Evolutionary conservation across 2,329 filamentous ascomycete species (phyloP).

Genomic region (Hirsutella thompsonii): DNA sequence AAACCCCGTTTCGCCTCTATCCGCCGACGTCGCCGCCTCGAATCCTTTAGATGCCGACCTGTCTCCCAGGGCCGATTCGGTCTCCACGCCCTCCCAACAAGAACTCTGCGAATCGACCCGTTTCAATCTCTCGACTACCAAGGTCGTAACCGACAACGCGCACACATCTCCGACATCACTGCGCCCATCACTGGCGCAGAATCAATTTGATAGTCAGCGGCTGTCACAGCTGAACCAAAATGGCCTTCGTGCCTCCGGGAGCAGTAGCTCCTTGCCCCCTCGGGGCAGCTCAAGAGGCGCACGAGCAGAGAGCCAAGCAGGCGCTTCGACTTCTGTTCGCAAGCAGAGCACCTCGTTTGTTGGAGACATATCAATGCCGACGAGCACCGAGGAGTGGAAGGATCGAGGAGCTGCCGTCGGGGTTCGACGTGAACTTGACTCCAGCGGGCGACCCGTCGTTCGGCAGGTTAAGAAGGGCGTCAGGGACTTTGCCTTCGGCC

Average conservation of each 20-base stretch:
- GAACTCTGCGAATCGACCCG: slow-evolving; percentile 7
- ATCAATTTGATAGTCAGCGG: slow-evolving; percentile 39
- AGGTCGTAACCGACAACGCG: neutral
- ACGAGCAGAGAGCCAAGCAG: slow-evolving; percentile 51
- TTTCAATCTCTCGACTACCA: slow-evolving; percentile 22
- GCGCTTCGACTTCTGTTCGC: slow-evolving; percentile 20
- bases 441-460: slow-evolving; percentile 68
- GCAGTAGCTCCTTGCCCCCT: slow-evolving; percentile 52
- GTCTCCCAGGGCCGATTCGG: neutral
- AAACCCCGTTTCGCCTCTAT: neutral
- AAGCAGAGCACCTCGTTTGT: slow-evolving; percentile 16
- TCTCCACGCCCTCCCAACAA: slow-evolving; percentile 1
- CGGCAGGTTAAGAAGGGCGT: slow-evolving; percentile 92
- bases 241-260: neutral
- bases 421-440: slow-evolving; percentile 71
- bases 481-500: slow-evolving; percentile 88
- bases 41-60: neutral
- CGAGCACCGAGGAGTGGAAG: slow-evolving; percentile 85
- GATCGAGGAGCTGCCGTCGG: slow-evolving; percentile 84
- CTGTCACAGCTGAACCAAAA: neutral
- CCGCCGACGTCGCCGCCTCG: slow-evolving; percentile 8
- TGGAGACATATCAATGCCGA: slow-evolving; percentile 24
- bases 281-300: slow-evolving; percentile 65
- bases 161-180: neutral
- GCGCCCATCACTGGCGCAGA: slow-evolving; percentile 50